Evolutionary conservation across 495 filamentous ascomycete genomes (phyloP).

Genomic region (Apodospora peruviana): DNA sequence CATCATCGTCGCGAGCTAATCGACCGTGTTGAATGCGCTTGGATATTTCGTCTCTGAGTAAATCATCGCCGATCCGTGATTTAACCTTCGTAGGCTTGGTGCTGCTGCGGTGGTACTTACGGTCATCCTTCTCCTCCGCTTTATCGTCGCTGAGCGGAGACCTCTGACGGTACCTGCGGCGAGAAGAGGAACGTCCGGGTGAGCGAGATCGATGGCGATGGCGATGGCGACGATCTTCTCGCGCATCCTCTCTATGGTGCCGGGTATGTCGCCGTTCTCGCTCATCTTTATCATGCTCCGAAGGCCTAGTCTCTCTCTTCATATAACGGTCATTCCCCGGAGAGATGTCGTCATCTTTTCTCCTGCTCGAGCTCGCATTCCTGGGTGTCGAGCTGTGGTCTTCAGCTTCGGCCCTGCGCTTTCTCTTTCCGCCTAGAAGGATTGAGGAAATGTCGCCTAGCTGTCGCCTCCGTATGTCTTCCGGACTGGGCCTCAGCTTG

Average conservation of each 20-base stretch:
- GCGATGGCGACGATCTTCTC: conserved; percentile 7
- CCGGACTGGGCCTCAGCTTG: conserved; percentile 29
- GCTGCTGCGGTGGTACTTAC: not conserved
- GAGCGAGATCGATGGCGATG: conserved; percentile 18
- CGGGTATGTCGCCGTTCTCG: conserved; percentile 1
- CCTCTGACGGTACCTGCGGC: conserved; percentile 16
- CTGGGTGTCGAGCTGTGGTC: not conserved
- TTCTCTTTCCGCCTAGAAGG: conserved; percentile 36
- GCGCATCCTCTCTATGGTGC: conserved; percentile 4
- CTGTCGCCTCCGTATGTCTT: conserved; percentile 45
- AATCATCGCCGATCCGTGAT: not conserved
- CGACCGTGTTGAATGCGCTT: conserved; percentile 15
- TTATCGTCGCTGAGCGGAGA: conserved; percentile 17
- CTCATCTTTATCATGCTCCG: not conserved
- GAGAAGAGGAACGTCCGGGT: conserved; percentile 1
- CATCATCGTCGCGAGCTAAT: conserved; percentile 12
- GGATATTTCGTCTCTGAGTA: conserved; percentile 6
- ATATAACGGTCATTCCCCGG: not conserved
- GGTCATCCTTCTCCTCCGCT: not conserved
- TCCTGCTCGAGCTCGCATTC: not conserved
- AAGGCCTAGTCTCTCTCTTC: conserved; percentile 1
- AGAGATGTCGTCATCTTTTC: not conserved
- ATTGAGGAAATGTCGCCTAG: conserved; percentile 50
- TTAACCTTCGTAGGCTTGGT: conserved; percentile 12
- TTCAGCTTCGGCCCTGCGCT: conserved; percentile 18